These are phyloP conservation scores for Penicillium sp. DNA, from an alignment of 2,329 filamentous ascomycete species.

Conservation along the genomic window DNA sequence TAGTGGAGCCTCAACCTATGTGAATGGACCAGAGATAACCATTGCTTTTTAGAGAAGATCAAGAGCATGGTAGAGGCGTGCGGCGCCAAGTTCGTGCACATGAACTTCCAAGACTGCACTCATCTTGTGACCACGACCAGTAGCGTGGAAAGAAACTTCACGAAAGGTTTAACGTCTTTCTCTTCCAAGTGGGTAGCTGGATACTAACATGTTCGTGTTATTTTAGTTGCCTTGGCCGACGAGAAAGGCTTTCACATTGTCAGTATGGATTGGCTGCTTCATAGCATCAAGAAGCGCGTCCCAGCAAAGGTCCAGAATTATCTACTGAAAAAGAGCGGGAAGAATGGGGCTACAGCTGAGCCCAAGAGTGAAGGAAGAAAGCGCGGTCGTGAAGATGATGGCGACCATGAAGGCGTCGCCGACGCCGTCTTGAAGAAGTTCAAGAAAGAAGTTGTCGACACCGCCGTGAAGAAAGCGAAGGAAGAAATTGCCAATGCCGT, in stretches of 20 bases:
- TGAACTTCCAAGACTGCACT: constrained; percentile 27
- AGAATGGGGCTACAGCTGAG: background rate
- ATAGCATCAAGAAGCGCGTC: background rate
- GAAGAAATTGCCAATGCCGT: too few species aligned
- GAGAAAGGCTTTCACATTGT: constrained; percentile 55
- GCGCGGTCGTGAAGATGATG: background rate
- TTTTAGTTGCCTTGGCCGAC: constrained; percentile 44
- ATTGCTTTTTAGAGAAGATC: constrained; percentile 22
- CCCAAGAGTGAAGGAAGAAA: background rate
- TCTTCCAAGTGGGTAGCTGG: too few species aligned
- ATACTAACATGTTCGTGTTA: background rate
- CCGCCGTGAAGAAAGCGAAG: too few species aligned
- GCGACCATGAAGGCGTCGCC: background rate
- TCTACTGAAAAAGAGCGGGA: background rate
- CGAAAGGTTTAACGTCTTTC: constrained; percentile 23
- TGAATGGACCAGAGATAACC: background rate
- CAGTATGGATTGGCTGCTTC: constrained; percentile 58
- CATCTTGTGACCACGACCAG: constrained; percentile 34
- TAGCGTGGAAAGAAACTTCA: constrained; percentile 21
- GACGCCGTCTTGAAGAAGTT: background rate
- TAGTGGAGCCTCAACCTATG: background rate
- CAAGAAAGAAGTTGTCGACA: background rate
- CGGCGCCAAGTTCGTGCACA: constrained; percentile 31
- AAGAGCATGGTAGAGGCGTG: constrained; percentile 28
- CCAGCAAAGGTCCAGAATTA: background rate